Evolutionary conservation across 1,139 yeast species (phyloP).

Genomic region (Zygosaccharomyces pseudobailii): DNA sequence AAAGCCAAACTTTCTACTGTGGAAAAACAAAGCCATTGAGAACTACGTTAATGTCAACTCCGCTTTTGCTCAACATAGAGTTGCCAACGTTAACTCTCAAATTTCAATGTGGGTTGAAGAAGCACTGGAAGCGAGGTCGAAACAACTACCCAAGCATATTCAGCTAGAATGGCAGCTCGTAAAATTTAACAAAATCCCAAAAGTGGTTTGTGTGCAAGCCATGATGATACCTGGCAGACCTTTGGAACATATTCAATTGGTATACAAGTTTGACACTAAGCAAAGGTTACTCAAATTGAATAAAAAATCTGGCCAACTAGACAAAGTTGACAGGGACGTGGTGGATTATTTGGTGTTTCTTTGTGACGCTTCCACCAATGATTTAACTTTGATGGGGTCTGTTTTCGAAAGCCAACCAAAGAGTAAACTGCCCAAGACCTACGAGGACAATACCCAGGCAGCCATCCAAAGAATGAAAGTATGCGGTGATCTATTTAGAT

Average conservation of each 20-base stretch:
- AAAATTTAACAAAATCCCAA: conserved; percentile 67
- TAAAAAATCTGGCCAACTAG: conserved; percentile 43
- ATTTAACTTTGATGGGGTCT: conserved; percentile 70
- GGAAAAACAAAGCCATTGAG: conserved; percentile 73
- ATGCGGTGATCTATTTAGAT: conserved; percentile 50
- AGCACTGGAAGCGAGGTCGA: conserved; percentile 47
- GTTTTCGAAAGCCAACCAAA: conserved; percentile 58
- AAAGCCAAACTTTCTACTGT: conserved; percentile 59
- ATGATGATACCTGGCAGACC: conserved; percentile 57
- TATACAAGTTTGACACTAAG: conserved; percentile 68
- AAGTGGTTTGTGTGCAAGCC: conserved; percentile 65
- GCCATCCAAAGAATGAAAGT: conserved; percentile 43
- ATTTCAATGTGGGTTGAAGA: conserved; percentile 61
- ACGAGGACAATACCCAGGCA: conserved; percentile 34
- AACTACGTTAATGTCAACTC: conserved; percentile 60
- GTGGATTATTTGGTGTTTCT: conserved; percentile 73
- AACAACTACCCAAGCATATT: conserved; percentile 53
- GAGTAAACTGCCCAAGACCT: conserved; percentile 37
- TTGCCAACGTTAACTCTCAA: conserved; percentile 40
- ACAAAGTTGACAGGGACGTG: conserved; percentile 51
- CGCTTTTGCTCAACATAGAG: conserved; percentile 54
- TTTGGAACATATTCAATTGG: conserved; percentile 63
- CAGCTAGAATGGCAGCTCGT: conserved; percentile 72
- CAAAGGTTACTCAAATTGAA: conserved; percentile 59
- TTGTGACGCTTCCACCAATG: conserved; percentile 65